These are phyloP conservation scores for Colletotrichum sidae DNA, from an alignment of 2,329 filamentous ascomycete species.

Conservation along the genomic window DNA sequence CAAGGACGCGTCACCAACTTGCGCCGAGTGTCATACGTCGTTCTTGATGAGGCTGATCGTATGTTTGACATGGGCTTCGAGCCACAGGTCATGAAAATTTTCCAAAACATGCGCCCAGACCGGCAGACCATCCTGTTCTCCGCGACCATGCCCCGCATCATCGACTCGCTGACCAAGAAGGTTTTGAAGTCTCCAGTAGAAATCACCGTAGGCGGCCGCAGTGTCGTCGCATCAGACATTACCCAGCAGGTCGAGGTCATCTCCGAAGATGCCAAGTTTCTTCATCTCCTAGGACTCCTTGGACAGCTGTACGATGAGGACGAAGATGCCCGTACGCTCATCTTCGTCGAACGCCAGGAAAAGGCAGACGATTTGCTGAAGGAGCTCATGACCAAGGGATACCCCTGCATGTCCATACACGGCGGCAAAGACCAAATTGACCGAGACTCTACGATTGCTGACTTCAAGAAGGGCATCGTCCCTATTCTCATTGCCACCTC, in stretches of 20 bases:
- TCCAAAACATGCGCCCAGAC: conserved; percentile 90
- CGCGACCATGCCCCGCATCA: conserved; percentile 93
- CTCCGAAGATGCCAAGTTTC: conserved; percentile 84
- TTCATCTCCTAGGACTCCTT: conserved; percentile 85
- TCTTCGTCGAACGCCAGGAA: conserved; percentile 94
- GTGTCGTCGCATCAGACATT: conserved; percentile 89
- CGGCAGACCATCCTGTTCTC: conserved; percentile 96
- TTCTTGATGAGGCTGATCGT: conserved; percentile 95
- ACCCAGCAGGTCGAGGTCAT: conserved; percentile 92
- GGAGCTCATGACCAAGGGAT: conserved; percentile 84
- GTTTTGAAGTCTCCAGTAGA: conserved; percentile 87
- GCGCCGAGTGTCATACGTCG: conserved; percentile 89
- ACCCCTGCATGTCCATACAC: conserved; percentile 93
- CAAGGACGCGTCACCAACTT: conserved; percentile 94
- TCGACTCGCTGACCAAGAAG: conserved; percentile 91
- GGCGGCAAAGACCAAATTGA: conserved; percentile 95
- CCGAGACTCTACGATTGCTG: conserved; percentile 89
- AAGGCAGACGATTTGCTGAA: conserved; percentile 84
- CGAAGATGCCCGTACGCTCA: conserved; percentile 88
- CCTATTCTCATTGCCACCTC: conserved; percentile 95
- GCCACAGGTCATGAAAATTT: conserved; percentile 96
- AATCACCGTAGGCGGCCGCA: conserved; percentile 91
- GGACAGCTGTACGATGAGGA: conserved; percentile 88
- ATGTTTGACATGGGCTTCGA: conserved; percentile 99
- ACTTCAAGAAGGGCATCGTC: conserved; percentile 92